Conservation (phyloP, 208 protist species). For the Acanthamoeba royreba region DNA sequence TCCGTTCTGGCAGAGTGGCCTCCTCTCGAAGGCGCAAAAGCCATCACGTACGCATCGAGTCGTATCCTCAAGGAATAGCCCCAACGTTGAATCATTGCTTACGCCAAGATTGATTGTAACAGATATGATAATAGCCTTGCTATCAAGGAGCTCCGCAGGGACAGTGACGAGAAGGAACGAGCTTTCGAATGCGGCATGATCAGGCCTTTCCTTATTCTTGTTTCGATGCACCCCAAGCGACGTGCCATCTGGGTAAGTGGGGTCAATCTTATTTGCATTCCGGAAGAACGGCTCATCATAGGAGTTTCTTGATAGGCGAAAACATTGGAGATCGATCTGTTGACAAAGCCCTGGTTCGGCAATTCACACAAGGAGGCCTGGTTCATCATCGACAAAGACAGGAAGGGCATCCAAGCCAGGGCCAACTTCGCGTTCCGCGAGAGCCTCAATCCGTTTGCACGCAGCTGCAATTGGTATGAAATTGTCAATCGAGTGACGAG, state of each 20-base stretch:
- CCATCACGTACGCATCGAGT: background rate
- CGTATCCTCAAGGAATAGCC: too few species aligned
- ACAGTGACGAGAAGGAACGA: background rate
- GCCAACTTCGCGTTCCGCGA: background rate
- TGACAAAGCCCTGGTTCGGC: background rate
- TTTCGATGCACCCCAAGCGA: constrained; percentile 7
- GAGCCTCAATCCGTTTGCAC: background rate
- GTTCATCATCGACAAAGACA: background rate
- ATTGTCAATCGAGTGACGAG: background rate
- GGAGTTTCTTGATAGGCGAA: background rate
- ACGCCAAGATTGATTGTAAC: background rate
- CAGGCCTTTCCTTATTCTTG: background rate
- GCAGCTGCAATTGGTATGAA: constrained; percentile 16
- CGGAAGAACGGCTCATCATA: too few species aligned
- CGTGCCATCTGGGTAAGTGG: background rate
- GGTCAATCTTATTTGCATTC: background rate
- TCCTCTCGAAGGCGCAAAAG: background rate
- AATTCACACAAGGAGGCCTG: background rate
- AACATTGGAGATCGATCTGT: background rate
- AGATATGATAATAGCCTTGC: background rate
- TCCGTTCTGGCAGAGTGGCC: background rate
- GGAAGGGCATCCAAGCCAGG: background rate
- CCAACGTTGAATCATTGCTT: background rate
- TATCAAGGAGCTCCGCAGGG: background rate
- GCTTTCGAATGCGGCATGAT: background rate